These are phyloP conservation scores for Escovopsis sp. DNA, from an alignment of 2,329 filamentous ascomycete genomes.

Conservation along the genomic window DNA sequence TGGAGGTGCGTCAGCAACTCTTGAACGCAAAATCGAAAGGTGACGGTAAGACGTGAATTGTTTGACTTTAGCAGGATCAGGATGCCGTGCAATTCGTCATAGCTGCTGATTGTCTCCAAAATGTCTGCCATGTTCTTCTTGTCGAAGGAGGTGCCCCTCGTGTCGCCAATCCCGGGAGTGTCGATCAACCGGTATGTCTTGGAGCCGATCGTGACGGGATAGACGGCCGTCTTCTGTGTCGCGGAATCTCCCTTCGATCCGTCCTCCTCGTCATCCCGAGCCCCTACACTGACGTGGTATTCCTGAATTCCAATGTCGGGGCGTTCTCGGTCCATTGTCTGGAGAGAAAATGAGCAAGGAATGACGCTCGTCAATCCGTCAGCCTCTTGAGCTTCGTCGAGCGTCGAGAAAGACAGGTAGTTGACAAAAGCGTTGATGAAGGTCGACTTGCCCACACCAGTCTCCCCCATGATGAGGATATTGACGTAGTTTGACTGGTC, in stretches of 20 bases:
- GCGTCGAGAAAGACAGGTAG: constrained; percentile 22
- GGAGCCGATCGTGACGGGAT: constrained; percentile 1
- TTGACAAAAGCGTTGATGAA: constrained; percentile 35
- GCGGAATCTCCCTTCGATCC: constrained; percentile 3
- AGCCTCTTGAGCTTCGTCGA: constrained; percentile 20
- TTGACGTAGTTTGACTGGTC: constrained; percentile 17
- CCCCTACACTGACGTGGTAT: constrained; percentile 4
- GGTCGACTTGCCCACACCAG: constrained; percentile 33
- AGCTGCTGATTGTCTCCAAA: constrained; percentile 1
- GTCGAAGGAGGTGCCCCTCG: constrained; percentile 1
- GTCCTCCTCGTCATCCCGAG: constrained; percentile 6
- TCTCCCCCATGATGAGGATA: constrained; percentile 31
- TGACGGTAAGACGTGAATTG: constrained; percentile 1
- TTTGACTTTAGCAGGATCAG: constrained; percentile 5
- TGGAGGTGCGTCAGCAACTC: constrained; percentile 4
- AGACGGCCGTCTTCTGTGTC: constrained; percentile 1
- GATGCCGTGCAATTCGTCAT: constrained; percentile 1
- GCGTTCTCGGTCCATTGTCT: constrained; percentile 1
- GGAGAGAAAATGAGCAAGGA: constrained; percentile 7
- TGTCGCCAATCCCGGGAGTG: constrained; percentile 3
- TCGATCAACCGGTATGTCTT: constrained; percentile 5
- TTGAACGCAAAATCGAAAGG: constrained; percentile 1
- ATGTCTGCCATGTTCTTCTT: constrained; percentile 5
- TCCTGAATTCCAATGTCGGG: constrained; percentile 1
- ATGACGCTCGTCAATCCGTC: constrained; percentile 5